phyloP scores from a whole-genome alignment of 441 rosid species.

The Gossypium gossypioides region DNA sequence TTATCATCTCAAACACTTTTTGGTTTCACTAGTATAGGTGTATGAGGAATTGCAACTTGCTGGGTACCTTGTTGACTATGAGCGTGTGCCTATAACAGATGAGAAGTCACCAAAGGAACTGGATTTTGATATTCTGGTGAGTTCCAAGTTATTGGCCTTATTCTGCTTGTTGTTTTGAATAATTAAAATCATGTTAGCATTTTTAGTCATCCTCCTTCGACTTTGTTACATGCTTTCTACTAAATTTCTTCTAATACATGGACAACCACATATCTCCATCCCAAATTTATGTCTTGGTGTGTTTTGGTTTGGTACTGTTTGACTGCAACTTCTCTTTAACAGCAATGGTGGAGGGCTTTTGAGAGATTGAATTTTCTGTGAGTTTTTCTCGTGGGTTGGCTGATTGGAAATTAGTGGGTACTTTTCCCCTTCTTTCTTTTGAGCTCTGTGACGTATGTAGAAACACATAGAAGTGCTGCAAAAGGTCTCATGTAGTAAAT shows the following conservation, averaged over 20 bases:
- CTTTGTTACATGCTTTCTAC: slow-evolving; percentile 1
- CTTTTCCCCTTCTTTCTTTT: neutral
- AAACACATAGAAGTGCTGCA: neutral
- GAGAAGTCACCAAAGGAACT: slow-evolving; percentile 90
- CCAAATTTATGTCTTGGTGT: neutral
- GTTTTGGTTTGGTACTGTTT: neutral
- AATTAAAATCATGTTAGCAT: neutral
- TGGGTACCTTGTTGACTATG: slow-evolving; percentile 84
- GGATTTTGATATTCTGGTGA: slow-evolving; percentile 84
- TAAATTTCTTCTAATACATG: neutral
- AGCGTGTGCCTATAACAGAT: slow-evolving; percentile 95
- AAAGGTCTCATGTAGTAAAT: slow-evolving; percentile 1
- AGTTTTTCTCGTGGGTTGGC: slow-evolving; percentile 7
- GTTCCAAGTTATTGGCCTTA: slow-evolving; percentile 19
- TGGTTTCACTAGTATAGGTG: slow-evolving; percentile 41
- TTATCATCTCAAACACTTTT: slow-evolving; percentile 16
- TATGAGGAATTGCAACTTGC: slow-evolving; percentile 82
- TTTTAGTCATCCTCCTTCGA: neutral
- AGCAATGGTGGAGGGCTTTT: slow-evolving; percentile 9
- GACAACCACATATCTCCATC: neutral
- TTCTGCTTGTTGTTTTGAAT: neutral
- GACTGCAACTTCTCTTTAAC: slow-evolving; percentile 6
- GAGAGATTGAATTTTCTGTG: slow-evolving; percentile 4
- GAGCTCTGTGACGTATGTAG: neutral
- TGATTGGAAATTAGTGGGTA: slow-evolving; percentile 9